phyloP scores from a whole-genome alignment of 257 asterid genomes.

The Thymus quinquecostatus region DNA sequence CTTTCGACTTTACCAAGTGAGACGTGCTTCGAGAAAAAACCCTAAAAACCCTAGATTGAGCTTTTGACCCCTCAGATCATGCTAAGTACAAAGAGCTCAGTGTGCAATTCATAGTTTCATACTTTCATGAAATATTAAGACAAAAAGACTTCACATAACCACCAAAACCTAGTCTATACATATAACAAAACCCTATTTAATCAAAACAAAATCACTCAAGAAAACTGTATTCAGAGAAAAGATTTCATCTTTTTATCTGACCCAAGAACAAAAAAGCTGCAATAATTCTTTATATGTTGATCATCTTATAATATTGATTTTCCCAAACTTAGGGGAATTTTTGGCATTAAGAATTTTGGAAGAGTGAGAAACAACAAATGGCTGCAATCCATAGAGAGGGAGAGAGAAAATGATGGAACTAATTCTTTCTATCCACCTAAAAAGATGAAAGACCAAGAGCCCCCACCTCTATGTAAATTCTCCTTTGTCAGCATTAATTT shows the following conservation, averaged over 20 bases:
- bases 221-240: conserved; percentile 25
- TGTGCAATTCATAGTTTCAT: background rate
- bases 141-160: conserved; percentile 20
- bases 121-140: conserved; percentile 22
- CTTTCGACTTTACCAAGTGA: too few species aligned
- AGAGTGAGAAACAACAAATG: conserved; percentile 11
- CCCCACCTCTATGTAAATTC: conserved; percentile 44
- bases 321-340: conserved; percentile 24
- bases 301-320: background rate
- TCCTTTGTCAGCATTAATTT: conserved; percentile 39
- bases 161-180: conserved; percentile 21
- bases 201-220: conserved; percentile 1
- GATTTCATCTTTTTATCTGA: conserved; percentile 26
- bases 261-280: conserved; percentile 36
- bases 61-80: conserved; percentile 25
- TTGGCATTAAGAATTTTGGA: background rate
- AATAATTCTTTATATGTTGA: conserved; percentile 5
- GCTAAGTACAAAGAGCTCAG: conserved; percentile 14
- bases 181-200: background rate
- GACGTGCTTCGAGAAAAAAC: background rate
- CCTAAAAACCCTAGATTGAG: conserved; percentile 5
- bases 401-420: conserved; percentile 27
- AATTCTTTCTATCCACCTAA: conserved; percentile 29
- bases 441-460: conserved; percentile 33
- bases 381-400: conserved; percentile 31